Evolutionary conservation across 768 basidiomycete species (phyloP), one percentile per base, ranked within the genome.

Genomic region (Gymnopilus junonius): DNA sequence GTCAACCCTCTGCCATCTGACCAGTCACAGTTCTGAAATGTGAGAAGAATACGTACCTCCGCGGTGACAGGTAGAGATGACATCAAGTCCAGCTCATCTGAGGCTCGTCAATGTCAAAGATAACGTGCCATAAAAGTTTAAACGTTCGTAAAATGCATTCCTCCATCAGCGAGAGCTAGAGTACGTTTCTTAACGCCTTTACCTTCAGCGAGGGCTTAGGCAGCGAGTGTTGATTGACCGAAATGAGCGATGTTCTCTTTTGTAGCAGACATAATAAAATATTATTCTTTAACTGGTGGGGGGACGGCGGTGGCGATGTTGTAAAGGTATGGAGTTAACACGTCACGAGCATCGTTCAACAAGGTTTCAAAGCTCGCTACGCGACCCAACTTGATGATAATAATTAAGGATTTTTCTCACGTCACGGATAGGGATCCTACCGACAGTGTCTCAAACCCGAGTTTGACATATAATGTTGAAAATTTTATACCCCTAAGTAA

Each of bases 101-200:
- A 20, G 53, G 37, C 53, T 35, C 54, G 54, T 55, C 54, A 55
- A 55, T 27, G 54, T 40, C 54, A 40, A 39, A 55, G 40, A 5
- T 37, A 55, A 55, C 25, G 54, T 37, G 54, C 40, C 54, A 40
- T 39, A 55, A 3, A 40, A 10, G 10, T 27, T 37, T 39, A 55
- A 3, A 40, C 21, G 10, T 27, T 37, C 15, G 37, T 6, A 11
- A 55, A 17, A 34, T 25, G 10, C 37, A 17, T 37, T 40, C 54
- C 54, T 55, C 54, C 54, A 55, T 55, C 40, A 25, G 54, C 37
- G 34, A 55, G 54, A 55, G 54, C 54, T 15, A 40, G 54, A 15
- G 54, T 55, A 25, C 54, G 37, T 23, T 55, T 55, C n/a, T 40
- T 27, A 8, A 5, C 31, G 27, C 15, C 54, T 25, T 55, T 55